Base-by-base conservation (phyloP, 805 yeast species). In the Kuraishia cidri region DNA sequence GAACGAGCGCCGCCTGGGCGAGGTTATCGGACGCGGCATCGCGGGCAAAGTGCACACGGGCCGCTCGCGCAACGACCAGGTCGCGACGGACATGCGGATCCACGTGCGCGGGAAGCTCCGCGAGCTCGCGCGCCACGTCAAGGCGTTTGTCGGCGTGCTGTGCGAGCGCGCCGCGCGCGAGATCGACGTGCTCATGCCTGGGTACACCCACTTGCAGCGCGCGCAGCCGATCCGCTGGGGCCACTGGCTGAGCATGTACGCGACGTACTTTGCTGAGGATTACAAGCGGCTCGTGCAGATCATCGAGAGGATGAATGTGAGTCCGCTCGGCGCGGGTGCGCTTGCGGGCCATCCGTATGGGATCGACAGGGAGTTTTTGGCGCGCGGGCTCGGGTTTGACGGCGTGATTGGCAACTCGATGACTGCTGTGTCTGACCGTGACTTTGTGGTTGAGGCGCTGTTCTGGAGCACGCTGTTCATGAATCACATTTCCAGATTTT, bases 181-280 rank as follows among this genome's bases (percentile, higher is more conserved):
- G 61, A 83, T 92, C 38, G 94, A 82, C 46, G 82, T 81, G 13
- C 69, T 92, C 52, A 92, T 92, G 97, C 99, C 99, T 8, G 99
- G 99, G 28, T 92, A 92, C 64, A 92, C 99, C 10, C 99, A 92
- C 63, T 66, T 92, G 54, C 98, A 92, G 68, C 82, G 95, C 56
- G 97, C 97, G 2, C 99, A 88, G 62, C 99, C 99, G n/a, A 92
- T 92, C 51, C 76, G 99, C 62, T 92, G 99, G 99, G 69, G 97
- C 1, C 99, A 92, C 56, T 90, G 97, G 96, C 67, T 92, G 44
- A 75, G 90, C 44, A 78, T 86, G 54, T 90, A 92, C 51, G 97
- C 96, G 24, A 90, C 98, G 2, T 92, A 88, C 54, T 80, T 92
- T 58, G 74, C 88, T 7, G 87, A 87, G 52, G 99, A 92, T 55